Conservation (phyloP, 768 basidiomycete species). For the Macrocybe gigantea region DNA sequence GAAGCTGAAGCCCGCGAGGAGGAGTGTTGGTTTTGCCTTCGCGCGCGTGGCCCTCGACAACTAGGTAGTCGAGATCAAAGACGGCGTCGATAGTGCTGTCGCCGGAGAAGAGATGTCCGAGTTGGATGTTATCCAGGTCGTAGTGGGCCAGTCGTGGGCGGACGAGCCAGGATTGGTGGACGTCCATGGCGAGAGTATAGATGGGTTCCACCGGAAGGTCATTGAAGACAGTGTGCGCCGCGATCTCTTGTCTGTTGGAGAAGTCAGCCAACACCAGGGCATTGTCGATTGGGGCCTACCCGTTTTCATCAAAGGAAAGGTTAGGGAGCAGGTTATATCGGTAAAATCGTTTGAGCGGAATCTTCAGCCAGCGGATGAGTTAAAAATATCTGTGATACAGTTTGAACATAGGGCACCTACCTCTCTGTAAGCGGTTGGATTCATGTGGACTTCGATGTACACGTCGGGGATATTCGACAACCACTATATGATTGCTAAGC, state of each 20-base stretch:
- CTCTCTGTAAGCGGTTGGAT: slow-evolving; percentile 63
- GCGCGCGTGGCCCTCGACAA: slow-evolving; percentile 92
- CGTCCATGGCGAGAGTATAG: slow-evolving; percentile 91
- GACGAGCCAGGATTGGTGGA: slow-evolving; percentile 89
- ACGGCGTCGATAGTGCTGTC: slow-evolving; percentile 69
- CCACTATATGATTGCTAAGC: slow-evolving; percentile 39
- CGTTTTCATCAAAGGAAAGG: slow-evolving; percentile 59
- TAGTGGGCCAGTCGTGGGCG: slow-evolving; percentile 84
- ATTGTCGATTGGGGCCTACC: slow-evolving; percentile 39
- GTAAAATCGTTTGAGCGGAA: slow-evolving; percentile 92
- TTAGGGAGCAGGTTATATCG: slow-evolving; percentile 61
- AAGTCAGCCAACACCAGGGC: background rate
- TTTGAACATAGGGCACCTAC: slow-evolving; percentile 26
- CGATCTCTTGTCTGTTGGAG: slow-evolving; percentile 47
- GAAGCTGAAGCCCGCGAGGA: slow-evolving; percentile 88
- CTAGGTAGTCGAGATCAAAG: slow-evolving; percentile 86
- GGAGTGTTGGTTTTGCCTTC: slow-evolving; percentile 60
- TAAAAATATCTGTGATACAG: background rate
- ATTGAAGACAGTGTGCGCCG: slow-evolving; percentile 57
- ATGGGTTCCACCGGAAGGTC: slow-evolving; percentile 81
- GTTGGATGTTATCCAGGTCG: slow-evolving; percentile 94
- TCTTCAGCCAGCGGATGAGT: slow-evolving; percentile 30
- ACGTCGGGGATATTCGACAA: slow-evolving; percentile 55
- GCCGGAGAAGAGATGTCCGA: slow-evolving; percentile 54
- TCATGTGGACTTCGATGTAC: slow-evolving; percentile 73